A percentile compares a stretch with the other conserved stretches of the same genome.
phyloP scores from a whole-genome alignment of 1,284 basidiomycete species.

The Taiwanofungus camphoratus region DNA sequence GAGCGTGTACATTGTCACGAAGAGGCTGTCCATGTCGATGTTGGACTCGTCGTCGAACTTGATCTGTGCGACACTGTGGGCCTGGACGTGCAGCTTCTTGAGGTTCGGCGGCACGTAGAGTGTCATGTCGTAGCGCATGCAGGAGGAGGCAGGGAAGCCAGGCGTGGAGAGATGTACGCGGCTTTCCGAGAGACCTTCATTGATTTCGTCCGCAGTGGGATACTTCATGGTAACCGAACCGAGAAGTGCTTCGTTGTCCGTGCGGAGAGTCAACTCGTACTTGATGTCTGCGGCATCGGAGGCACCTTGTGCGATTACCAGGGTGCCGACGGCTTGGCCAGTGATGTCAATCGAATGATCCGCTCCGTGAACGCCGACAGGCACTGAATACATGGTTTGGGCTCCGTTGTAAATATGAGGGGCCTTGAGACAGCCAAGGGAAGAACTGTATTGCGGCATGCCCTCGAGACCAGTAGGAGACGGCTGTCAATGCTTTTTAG shows the following conservation, averaged over 20 bases:
- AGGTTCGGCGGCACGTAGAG: slow-evolving; percentile 44
- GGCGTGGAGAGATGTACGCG: slow-evolving; percentile 30
- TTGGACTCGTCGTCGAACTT: slow-evolving; percentile 41
- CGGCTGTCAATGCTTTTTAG: slow-evolving; percentile 30
- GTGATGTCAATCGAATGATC: slow-evolving; percentile 43
- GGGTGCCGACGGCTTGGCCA: slow-evolving; percentile 45
- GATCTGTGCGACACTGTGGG: slow-evolving; percentile 40
- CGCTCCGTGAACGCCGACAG: slow-evolving; percentile 29
- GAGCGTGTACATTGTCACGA: slow-evolving; percentile 35
- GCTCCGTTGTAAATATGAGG: slow-evolving; percentile 39
- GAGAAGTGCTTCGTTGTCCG: slow-evolving; percentile 36
- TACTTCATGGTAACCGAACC: slow-evolving; percentile 30
- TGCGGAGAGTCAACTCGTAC: slow-evolving; percentile 43
- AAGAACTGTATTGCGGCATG: slow-evolving; percentile 49
- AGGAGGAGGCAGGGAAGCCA: slow-evolving; percentile 24
- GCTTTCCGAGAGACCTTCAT: slow-evolving; percentile 30
- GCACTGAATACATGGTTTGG: slow-evolving; percentile 32
- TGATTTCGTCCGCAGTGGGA: slow-evolving; percentile 27
- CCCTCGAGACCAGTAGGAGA: slow-evolving; percentile 43
- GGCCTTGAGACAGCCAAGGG: slow-evolving; percentile 42
- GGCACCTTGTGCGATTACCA: slow-evolving; percentile 40
- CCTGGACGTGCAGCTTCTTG: slow-evolving; percentile 38
- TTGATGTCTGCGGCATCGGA: slow-evolving; percentile 36
- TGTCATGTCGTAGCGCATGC: slow-evolving; percentile 51
- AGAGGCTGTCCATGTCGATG: slow-evolving; percentile 36